phyloP scores from a whole-genome alignment of 2,329 filamentous ascomycete species.

The Hypomyces rosellus region DNA sequence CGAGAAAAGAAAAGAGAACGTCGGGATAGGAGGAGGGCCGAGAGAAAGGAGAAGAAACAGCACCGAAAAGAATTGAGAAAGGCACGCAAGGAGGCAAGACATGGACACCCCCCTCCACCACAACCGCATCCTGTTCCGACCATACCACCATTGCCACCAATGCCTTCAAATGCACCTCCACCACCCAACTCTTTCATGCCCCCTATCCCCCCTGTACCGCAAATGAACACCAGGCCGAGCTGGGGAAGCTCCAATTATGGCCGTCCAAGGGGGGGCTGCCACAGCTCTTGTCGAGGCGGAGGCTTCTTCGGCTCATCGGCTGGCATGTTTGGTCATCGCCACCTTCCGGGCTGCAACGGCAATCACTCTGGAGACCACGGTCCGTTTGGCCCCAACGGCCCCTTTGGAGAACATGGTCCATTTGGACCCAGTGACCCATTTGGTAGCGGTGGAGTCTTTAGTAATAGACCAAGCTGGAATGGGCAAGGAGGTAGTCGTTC shows the following conservation, averaged over 20 bases:
- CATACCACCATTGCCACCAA: constrained; percentile 4
- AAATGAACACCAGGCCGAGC: not conserved
- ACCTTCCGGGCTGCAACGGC: not conserved
- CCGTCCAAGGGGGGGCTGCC: constrained; percentile 11
- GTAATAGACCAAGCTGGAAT: too few relatives aligned
- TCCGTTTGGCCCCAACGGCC: constrained; percentile 9
- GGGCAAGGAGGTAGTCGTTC: not conserved
- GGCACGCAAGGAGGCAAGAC: constrained; percentile 24
- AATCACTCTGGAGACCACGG: constrained; percentile 2
- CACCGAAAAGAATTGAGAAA: constrained; percentile 24
- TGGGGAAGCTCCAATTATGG: too few relatives aligned
- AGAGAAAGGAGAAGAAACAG: constrained; percentile 28
- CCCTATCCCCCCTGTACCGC: not conserved
- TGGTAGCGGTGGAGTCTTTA: constrained; percentile 4
- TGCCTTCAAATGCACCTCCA: not conserved
- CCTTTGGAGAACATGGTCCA: constrained; percentile 10
- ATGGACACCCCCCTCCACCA: constrained; percentile 7
- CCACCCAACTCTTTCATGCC: constrained; percentile 1
- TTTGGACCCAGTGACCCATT: constrained; percentile 9
- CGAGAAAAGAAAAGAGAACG: constrained; percentile 27
- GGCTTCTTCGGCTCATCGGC: constrained; percentile 11
- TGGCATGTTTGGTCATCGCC: not conserved
- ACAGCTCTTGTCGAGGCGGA: constrained; percentile 7
- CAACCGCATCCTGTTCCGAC: not conserved
- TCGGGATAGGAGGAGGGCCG: constrained; percentile 22